Conservation (phyloP, 208 protist species). For the Leptomonas pyrrhocoris region DNA sequence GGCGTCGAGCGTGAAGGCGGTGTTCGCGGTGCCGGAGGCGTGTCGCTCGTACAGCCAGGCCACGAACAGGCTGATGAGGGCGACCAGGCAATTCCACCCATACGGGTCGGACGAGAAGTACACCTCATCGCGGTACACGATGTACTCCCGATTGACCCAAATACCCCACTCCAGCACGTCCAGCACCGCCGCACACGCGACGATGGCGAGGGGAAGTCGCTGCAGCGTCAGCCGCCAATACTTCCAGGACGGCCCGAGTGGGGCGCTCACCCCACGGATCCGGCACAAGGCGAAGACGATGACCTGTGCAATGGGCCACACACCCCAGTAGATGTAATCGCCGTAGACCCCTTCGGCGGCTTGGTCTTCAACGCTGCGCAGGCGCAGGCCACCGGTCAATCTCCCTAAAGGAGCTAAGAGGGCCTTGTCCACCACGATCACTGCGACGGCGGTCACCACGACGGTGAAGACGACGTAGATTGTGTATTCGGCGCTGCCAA, state of each 20-base stretch:
- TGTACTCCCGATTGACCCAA: neutral
- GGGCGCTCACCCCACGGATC: slow-evolving; percentile 5
- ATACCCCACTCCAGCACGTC: neutral
- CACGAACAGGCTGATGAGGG: slow-evolving; percentile 23
- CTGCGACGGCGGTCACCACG: slow-evolving; percentile 20
- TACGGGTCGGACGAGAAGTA: neutral
- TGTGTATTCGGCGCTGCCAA: slow-evolving; percentile 34
- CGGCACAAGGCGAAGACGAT: slow-evolving; percentile 34
- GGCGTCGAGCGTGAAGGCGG: slow-evolving; percentile 20
- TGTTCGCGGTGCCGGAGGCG: slow-evolving; percentile 8
- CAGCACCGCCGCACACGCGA: slow-evolving; percentile 4
- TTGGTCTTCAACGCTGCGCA: neutral
- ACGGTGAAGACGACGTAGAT: slow-evolving; percentile 30
- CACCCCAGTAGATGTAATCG: slow-evolving; percentile 33
- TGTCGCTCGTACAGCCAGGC: slow-evolving; percentile 36
- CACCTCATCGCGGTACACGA: neutral
- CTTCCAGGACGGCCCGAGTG: neutral
- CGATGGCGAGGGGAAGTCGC: slow-evolving; percentile 18
- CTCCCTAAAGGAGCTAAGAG: neutral
- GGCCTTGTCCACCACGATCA: slow-evolving; percentile 29
- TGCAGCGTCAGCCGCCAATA: slow-evolving; percentile 20
- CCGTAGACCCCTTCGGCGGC: neutral
- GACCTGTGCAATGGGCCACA: slow-evolving; percentile 41
- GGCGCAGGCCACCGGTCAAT: neutral
- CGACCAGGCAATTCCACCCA: slow-evolving; percentile 7